Evolutionary conservation across 495 filamentous ascomycete species (phyloP).

Genomic region (Bathelium albidoporum): DNA sequence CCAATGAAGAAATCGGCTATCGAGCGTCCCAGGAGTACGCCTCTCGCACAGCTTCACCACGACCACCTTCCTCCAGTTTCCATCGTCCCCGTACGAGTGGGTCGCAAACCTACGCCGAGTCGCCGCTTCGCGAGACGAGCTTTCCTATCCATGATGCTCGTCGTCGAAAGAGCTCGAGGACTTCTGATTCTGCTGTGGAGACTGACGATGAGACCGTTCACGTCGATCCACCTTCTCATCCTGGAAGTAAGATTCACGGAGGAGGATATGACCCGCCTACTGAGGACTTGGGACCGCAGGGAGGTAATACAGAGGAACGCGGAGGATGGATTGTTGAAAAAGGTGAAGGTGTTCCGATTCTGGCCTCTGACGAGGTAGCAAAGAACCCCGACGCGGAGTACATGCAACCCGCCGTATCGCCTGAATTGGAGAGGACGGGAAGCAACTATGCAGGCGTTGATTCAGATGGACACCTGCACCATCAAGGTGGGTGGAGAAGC

Average conservation of each 20-base stretch:
- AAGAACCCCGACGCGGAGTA: conserved; percentile 58
- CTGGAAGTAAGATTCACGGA: conserved; percentile 51
- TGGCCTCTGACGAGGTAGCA: conserved; percentile 83
- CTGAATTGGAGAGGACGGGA: conserved; percentile 47
- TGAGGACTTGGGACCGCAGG: conserved; percentile 35
- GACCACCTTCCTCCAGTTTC: conserved; percentile 37
- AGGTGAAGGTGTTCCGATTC: conserved; percentile 60
- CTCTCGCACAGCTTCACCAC: conserved; percentile 57
- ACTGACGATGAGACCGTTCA: conserved; percentile 58
- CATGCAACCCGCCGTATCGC: conserved; percentile 65
- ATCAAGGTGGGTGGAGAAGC: conserved; percentile 31
- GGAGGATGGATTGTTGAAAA: conserved; percentile 43
- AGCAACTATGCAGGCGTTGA: conserved; percentile 44
- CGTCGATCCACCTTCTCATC: conserved; percentile 59
- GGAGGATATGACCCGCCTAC: conserved; percentile 34
- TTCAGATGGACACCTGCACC: conserved; percentile 21
- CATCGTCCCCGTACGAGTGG: conserved; percentile 30
- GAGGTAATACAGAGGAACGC: conserved; percentile 39
- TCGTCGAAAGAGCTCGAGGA: conserved; percentile 17
- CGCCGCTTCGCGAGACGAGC: conserved; percentile 46
- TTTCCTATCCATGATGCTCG: conserved; percentile 34
- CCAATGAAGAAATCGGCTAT: conserved; percentile 58
- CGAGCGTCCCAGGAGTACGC: conserved; percentile 69
- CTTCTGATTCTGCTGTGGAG: conserved; percentile 29
- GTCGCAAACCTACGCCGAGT: conserved; percentile 44